Evolutionary conservation across 352 stramenopile species (phyloP), one percentile per base, ranked within the genome.

Genomic region (Elongisporangium anandrum): DNA sequence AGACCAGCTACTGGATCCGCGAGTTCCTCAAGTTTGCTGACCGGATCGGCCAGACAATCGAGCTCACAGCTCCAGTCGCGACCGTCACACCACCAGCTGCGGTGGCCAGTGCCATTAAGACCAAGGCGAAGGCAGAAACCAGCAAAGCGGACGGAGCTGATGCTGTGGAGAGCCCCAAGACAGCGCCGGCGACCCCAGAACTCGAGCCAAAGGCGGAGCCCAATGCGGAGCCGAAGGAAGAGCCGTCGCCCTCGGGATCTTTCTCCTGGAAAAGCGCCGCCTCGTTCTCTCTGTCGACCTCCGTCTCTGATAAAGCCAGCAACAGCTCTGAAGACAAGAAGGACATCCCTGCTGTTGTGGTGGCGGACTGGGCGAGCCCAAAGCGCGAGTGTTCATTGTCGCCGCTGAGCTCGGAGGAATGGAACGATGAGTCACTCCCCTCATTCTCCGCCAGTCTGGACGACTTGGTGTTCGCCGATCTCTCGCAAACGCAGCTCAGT

Each of bases 1-100:
- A 91, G 57, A 70, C 71, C 7, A 77, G 88, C 60, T 93, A 88
- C 50, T 91, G 81, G 83, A 73, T 84, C 55, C 70, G 66, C 4
- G 78, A 90, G 56, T 87, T 90, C 52, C 60, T 82, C 50, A 77
- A 75, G 59, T 91, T 93, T 60, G 77, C 77, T 52, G 70, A 73
- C 39, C 78, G 77, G 50, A 85, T 92, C 29, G 76, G 72, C 20
- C 83, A 93, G 54, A 64, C 61, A 7, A 68, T 90, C 39, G 72
- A 81, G 54, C 69, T 87, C 22, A 54, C 58, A 8, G 52, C 55
- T 9, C 23, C 34, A 8, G 29, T 41, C 20, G 52, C 45, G 10
- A 12, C 13, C 41, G 38, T 54, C 24, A 15, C 50, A 19, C 15
- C 19, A 17, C 8, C 54, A 51, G 13, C 3, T 29, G 10, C 55